phyloP scores from a whole-genome alignment of 192 early-diverging fungal species.

The Coemansia sp. region DNA sequence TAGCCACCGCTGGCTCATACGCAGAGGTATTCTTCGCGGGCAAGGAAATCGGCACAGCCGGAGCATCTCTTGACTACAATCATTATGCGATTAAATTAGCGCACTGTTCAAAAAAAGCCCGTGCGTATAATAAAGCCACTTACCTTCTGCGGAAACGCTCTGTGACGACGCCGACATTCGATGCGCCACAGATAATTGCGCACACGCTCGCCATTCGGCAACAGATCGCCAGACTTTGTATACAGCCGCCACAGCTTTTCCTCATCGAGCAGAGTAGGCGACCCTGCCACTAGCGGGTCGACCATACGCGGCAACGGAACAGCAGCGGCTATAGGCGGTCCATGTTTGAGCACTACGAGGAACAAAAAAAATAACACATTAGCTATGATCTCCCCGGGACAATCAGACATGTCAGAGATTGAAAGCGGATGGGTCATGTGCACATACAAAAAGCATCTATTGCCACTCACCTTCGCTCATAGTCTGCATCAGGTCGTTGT shows the following conservation, averaged over 20 bases:
- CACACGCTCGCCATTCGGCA: conserved; percentile 43
- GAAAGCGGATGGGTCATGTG: conserved; percentile 1
- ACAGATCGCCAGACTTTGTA: conserved; percentile 25
- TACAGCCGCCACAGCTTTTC: conserved; percentile 38
- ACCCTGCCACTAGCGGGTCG: background rate
- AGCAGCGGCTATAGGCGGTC: conserved; percentile 18
- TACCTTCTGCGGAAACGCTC: conserved; percentile 6
- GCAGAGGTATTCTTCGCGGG: background rate
- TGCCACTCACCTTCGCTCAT: conserved; percentile 33
- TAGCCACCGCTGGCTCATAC: background rate
- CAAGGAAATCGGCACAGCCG: background rate
- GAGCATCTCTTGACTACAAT: background rate
- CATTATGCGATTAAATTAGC: background rate
- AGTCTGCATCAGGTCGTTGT: conserved; percentile 19
- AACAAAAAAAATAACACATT: background rate
- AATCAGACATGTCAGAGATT: background rate
- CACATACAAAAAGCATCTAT: background rate
- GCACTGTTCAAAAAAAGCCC: background rate
- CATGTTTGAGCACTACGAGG: conserved; percentile 21
- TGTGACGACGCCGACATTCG: conserved; percentile 8
- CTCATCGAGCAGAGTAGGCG: conserved; percentile 7
- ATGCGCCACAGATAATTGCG: conserved; percentile 57
- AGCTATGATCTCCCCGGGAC: background rate
- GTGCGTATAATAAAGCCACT: background rate
- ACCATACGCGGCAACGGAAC: conserved; percentile 3